These are phyloP conservation scores for Globisporangium viniferum DNA, from an alignment of 352 stramenopile genomes.

Conservation along the genomic window DNA sequence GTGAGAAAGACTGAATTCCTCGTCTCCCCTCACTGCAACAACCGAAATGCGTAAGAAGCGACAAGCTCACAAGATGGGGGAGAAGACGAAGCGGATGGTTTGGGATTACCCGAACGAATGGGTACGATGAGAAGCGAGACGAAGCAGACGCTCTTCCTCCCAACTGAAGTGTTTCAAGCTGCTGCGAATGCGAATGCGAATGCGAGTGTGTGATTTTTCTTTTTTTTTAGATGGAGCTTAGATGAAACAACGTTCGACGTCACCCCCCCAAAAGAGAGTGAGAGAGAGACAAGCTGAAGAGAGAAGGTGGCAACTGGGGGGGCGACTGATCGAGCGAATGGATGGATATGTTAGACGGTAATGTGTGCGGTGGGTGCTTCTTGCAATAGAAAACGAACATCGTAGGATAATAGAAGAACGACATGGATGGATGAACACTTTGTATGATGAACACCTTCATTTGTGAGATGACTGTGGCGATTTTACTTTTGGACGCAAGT, in stretches of 20 bases:
- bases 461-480: too few relatives aligned
- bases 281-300: not conserved
- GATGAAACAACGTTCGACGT: not conserved
- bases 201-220: not conserved
- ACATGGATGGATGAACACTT: slow-evolving; percentile 1
- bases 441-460: not conserved
- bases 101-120: not conserved
- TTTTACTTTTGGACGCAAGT: too few relatives aligned
- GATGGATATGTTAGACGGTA: slow-evolving; percentile 50
- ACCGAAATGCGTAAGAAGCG: not conserved
- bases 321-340: slow-evolving; percentile 18
- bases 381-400: slow-evolving; percentile 4
- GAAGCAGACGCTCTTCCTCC: not conserved
- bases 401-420: slow-evolving; percentile 6
- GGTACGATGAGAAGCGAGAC: not conserved
- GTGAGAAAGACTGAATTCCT: not conserved
- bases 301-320: not conserved
- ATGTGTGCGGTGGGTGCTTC: slow-evolving; percentile 15
- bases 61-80: not conserved
- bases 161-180: not conserved
- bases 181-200: not conserved
- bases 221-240: slow-evolving; percentile 13
- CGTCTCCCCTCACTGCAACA: not conserved
- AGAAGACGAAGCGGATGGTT: not conserved
- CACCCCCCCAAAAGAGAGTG: not conserved